phyloP scores from a whole-genome alignment of 2,329 filamentous ascomycete species.

The Alternaria hordeiaustralica region DNA sequence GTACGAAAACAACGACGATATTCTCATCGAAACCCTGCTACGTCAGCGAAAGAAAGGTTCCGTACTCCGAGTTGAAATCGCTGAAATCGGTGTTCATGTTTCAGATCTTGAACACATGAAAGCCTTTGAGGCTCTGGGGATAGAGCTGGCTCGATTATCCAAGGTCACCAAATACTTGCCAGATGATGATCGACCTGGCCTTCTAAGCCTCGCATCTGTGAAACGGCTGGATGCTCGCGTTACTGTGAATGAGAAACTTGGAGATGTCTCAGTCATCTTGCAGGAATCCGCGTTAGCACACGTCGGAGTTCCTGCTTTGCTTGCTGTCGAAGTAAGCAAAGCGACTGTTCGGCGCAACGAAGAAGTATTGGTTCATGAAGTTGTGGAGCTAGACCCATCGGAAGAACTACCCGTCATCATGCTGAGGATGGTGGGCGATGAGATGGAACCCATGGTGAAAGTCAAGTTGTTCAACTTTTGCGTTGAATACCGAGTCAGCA shows the following conservation, averaged over 20 bases:
- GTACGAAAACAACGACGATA: slow-evolving; percentile 88
- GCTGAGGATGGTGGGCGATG: slow-evolving; percentile 88
- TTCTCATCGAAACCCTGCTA: slow-evolving; percentile 89
- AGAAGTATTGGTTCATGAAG: slow-evolving; percentile 75
- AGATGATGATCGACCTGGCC: slow-evolving; percentile 90
- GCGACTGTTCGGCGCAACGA: slow-evolving; percentile 69
- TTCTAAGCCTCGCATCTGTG: slow-evolving; percentile 76
- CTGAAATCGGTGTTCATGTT: slow-evolving; percentile 68
- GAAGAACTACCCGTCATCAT: slow-evolving; percentile 73
- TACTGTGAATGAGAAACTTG: slow-evolving; percentile 72
- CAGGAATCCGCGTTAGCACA: slow-evolving; percentile 53
- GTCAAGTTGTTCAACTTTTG: slow-evolving; percentile 83
- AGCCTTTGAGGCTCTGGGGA: slow-evolving; percentile 72
- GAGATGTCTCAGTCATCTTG: slow-evolving; percentile 56
- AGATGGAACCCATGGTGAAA: slow-evolving; percentile 90
- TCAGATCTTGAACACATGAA: slow-evolving; percentile 69
- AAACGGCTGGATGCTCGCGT: slow-evolving; percentile 67
- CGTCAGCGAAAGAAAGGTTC: slow-evolving; percentile 86
- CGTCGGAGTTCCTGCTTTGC: slow-evolving; percentile 81
- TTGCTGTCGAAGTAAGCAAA: slow-evolving; percentile 75
- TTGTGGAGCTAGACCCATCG: slow-evolving; percentile 49
- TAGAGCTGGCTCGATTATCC: slow-evolving; percentile 81
- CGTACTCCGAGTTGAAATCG: slow-evolving; percentile 74
- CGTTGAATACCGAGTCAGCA: slow-evolving; percentile 87
- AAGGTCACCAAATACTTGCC: slow-evolving; percentile 93